Conservation (phyloP, 1,139 yeast species). For the Candida sp. region DNA sequence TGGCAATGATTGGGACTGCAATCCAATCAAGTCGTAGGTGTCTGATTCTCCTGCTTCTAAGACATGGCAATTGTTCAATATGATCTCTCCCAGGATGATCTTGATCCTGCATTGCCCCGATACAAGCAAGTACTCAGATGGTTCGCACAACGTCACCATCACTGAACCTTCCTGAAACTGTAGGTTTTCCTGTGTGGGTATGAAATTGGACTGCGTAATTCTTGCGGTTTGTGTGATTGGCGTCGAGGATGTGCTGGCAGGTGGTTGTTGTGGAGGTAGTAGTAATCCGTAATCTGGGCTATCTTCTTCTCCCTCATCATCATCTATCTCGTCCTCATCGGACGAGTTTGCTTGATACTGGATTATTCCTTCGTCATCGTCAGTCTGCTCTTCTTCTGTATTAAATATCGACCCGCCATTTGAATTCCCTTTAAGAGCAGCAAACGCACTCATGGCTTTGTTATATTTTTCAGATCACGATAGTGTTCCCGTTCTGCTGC, state of each 20-base stretch:
- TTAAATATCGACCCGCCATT: conserved; percentile 16
- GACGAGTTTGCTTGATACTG: conserved; percentile 28
- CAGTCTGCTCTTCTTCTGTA: conserved; percentile 20
- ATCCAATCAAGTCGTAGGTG: conserved; percentile 45
- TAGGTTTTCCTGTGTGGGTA: conserved; percentile 39
- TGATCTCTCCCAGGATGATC: conserved; percentile 61
- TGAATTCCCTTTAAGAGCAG: conserved; percentile 41
- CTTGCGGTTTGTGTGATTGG: conserved; percentile 1
- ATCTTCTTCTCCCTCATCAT: not conserved
- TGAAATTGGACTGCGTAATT: conserved; percentile 30
- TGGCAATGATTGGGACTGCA: conserved; percentile 59
- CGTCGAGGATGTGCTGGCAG: not conserved
- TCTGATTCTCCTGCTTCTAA: conserved; percentile 27
- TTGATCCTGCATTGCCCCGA: conserved; percentile 61
- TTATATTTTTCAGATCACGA: not conserved
- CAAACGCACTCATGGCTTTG: conserved; percentile 52
- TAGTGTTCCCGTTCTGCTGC: not conserved
- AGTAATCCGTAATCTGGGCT: conserved; percentile 2
- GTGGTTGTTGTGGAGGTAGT: conserved; percentile 4
- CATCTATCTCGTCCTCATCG: conserved; percentile 23
- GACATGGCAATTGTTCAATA: conserved; percentile 58
- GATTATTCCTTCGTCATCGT: conserved; percentile 21
- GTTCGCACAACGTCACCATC: conserved; percentile 42
- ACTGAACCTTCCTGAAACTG: conserved; percentile 32
- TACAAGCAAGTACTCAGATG: conserved; percentile 53